Evolutionary conservation across 2,329 filamentous ascomycete species (phyloP), one percentile per base, ranked within the genome.

Genomic region (Arthrobotrys conoides): DNA sequence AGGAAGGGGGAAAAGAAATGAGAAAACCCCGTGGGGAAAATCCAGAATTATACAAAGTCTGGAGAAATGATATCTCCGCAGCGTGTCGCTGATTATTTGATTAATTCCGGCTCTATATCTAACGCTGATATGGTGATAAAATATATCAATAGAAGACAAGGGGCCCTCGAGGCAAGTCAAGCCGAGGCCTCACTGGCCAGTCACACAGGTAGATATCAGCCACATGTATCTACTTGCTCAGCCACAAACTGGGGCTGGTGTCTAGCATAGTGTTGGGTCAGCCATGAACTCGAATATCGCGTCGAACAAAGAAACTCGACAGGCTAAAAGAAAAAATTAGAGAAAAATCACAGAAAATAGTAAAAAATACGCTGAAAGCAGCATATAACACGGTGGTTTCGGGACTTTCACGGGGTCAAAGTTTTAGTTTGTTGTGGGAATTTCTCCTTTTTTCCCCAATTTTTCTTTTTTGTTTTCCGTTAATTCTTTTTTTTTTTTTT

Each of bases 261-360:
- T 36, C 33, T 16, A 41, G n/a, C 5, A 14, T 20, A 18, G 61
- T 20, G 61, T 65, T 65, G 61, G 61, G 38, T 16, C 38, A 14
- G 12, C 36, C 20, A 6, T 1, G 14, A 8, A 18, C 38, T 9
- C 16, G 18, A 44, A 41, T 5, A 27, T 59, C 33, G 20, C 4
- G n/a, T 46, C 20, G 57, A 61, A 48, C 57, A 33, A 64, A 30
- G 68, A 38, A 8, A 18, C 44, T 67, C 53, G 55, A 46, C 10
- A 22, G 64, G 6, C 55, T 14, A 36, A 27, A 46, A 46, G 44
- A 61, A 70, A 70, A 36, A 70, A 49, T 66, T 18, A 20, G 5
- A 41, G 49, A 71, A 78, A 78, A 78, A 64, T 72, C 27, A 49
- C 16, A 49, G 44, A 78, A 78, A 78, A 72, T 72, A 41, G 75